Conservation (phyloP, 352 stramenopile species). For the Pythium aphanidermatum region DNA sequence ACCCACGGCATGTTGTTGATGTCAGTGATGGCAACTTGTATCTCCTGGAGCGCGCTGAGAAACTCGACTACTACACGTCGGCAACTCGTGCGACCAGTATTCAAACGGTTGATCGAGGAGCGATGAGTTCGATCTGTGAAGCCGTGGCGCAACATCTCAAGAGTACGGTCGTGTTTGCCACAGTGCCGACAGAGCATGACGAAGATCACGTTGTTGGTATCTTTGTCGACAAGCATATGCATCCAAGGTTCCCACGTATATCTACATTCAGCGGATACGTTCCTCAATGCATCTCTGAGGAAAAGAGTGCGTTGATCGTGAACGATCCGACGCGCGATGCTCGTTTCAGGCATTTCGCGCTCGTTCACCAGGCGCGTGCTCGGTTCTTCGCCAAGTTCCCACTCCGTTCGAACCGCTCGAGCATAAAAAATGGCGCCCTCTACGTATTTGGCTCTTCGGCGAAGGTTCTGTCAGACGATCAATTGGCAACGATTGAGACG, state of each 20-base stretch:
- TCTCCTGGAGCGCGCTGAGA: no score
- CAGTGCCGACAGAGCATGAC: constrained; percentile 16
- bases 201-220: constrained; percentile 31
- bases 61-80: no score
- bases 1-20: no score
- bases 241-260: constrained; percentile 6
- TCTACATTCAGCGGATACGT: constrained; percentile 9
- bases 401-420: constrained; percentile 20
- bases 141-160: constrained; percentile 37
- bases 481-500: constrained; percentile 36
- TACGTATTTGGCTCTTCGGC: constrained; percentile 28
- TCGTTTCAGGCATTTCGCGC: constrained; percentile 26
- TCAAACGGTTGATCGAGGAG: constrained; percentile 10
- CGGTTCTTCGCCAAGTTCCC: constrained; percentile 57
- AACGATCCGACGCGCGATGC: constrained; percentile 30
- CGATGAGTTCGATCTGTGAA: constrained; percentile 55
- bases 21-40: no score
- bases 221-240: constrained; percentile 13
- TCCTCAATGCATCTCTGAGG: constrained; percentile 1
- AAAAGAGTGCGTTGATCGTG: constrained; percentile 29
- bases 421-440: constrained; percentile 27
- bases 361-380: constrained; percentile 33
- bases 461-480: constrained; percentile 27
- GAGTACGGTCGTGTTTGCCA: constrained; percentile 35
- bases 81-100: no score